phyloP scores from a whole-genome alignment of 1,284 basidiomycete species.

The Cryptococcus amylolentus region DNA sequence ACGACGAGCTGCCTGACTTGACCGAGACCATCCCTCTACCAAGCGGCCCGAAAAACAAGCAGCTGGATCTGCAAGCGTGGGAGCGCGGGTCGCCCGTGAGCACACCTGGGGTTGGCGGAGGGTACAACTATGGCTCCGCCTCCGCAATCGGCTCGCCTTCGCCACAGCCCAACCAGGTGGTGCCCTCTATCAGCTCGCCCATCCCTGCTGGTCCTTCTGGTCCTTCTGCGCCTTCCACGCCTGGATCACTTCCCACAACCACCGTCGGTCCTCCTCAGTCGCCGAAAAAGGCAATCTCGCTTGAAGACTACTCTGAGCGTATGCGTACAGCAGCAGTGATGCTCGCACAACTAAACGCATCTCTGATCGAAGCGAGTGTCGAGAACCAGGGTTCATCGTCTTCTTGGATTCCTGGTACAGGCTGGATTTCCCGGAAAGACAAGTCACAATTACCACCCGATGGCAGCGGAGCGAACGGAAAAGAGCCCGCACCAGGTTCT shows the following conservation, averaged over 20 bases:
- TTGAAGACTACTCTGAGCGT: slow-evolving; percentile 96
- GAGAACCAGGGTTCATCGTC: slow-evolving; percentile 35
- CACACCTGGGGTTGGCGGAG: not conserved
- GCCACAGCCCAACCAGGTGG: not conserved
- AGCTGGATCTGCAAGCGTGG: slow-evolving; percentile 80
- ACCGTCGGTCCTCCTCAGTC: slow-evolving; percentile 5
- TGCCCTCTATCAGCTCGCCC: not conserved
- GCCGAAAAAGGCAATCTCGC: slow-evolving; percentile 49
- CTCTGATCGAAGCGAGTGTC: slow-evolving; percentile 57
- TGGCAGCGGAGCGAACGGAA: not conserved
- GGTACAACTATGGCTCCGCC: not conserved
- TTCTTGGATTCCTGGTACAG: slow-evolving; percentile 65
- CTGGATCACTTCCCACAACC: slow-evolving; percentile 11
- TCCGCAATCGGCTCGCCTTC: not conserved
- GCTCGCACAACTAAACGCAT: slow-evolving; percentile 93
- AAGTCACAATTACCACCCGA: slow-evolving; percentile 1
- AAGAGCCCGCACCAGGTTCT: slow-evolving; percentile 8
- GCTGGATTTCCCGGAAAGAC: slow-evolving; percentile 55
- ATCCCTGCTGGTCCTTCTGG: not conserved
- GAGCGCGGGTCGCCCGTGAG: slow-evolving; percentile 24
- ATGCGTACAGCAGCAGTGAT: slow-evolving; percentile 99
- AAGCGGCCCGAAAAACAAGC: slow-evolving; percentile 78
- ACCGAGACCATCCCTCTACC: slow-evolving; percentile 76
- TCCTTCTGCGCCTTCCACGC: slow-evolving; percentile 6
- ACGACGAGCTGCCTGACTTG: slow-evolving; percentile 66